phyloP scores from a whole-genome alignment of 805 yeast species.

The Ogataea methylovora region DNA sequence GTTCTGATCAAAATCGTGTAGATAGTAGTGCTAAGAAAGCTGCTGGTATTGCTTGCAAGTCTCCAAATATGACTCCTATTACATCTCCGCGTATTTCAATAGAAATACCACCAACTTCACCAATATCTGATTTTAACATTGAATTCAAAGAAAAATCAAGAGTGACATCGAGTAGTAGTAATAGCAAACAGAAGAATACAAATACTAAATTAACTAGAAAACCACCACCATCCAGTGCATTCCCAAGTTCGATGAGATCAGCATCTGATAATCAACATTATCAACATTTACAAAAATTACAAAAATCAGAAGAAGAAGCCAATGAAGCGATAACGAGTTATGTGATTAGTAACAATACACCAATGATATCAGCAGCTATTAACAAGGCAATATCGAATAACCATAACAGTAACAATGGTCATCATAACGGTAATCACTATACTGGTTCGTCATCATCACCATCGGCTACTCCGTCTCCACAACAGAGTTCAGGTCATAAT shows the following conservation, averaged over 20 bases:
- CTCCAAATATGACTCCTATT: background rate
- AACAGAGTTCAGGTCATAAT: conserved; percentile 1
- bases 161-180: background rate
- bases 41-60: conserved; percentile 22
- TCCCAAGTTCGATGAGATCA: conserved; percentile 13
- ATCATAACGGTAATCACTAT: background rate
- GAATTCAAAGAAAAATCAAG: background rate
- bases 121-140: conserved; percentile 5
- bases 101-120: conserved; percentile 13
- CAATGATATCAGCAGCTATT: conserved; percentile 28
- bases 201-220: conserved; percentile 3
- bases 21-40: conserved; percentile 31
- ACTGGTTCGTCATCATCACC: conserved; percentile 1
- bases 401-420: background rate
- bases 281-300: background rate
- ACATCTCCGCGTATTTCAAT: conserved; percentile 8
- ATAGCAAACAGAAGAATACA: background rate
- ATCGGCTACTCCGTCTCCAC: conserved; percentile 1
- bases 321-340: conserved; percentile 9
- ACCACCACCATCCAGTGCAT: conserved; percentile 11
- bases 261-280: conserved; percentile 2
- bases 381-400: conserved; percentile 21
- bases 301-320: conserved; percentile 1
- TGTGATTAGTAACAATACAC: conserved; percentile 16
- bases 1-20: conserved; percentile 24